These are phyloP conservation scores for Aspergillus piperis DNA, from an alignment of 2,329 filamentous ascomycete species.

Conservation along the genomic window DNA sequence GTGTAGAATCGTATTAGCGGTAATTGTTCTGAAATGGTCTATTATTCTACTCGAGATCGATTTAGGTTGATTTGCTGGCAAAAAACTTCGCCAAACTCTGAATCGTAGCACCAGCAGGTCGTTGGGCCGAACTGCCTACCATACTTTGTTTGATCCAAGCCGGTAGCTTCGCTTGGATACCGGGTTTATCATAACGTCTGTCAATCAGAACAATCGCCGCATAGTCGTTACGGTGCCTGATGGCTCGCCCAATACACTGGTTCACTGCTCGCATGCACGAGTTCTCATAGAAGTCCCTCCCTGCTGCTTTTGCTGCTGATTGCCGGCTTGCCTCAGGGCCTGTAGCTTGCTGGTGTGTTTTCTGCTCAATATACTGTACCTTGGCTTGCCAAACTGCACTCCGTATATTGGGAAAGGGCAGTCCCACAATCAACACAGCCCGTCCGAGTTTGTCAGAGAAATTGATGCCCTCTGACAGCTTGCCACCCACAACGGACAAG, in stretches of 20 bases:
- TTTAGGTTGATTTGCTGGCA: slow-evolving; percentile 4
- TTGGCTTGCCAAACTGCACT: slow-evolving; percentile 92
- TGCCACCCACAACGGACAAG: slow-evolving; percentile 88
- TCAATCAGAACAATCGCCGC: slow-evolving; percentile 87
- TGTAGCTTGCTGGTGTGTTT: slow-evolving; percentile 40
- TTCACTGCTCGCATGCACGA: slow-evolving; percentile 96
- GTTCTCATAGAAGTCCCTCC: slow-evolving; percentile 86
- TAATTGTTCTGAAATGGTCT: too few relatives aligned
- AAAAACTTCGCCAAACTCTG: slow-evolving; percentile 39
- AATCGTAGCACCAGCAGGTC: slow-evolving; percentile 29
- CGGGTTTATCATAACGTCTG: slow-evolving; percentile 70
- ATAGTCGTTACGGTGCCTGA: slow-evolving; percentile 84
- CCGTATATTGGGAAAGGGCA: slow-evolving; percentile 89
- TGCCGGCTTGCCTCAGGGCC: slow-evolving; percentile 32
- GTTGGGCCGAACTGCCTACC: slow-evolving; percentile 23
- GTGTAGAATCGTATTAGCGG: too few relatives aligned
- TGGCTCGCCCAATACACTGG: slow-evolving; percentile 90
- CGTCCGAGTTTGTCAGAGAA: slow-evolving; percentile 89
- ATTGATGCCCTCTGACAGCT: slow-evolving; percentile 96
- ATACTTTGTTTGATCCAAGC: slow-evolving; percentile 82
- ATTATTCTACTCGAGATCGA: not conserved
- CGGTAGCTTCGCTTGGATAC: slow-evolving; percentile 78
- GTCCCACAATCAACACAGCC: slow-evolving; percentile 84
- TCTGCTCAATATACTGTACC: slow-evolving; percentile 78
- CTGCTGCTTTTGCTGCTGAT: slow-evolving; percentile 50